phyloP scores from a whole-genome alignment of 192 early-diverging fungal species.

The Pilobolus umbonatus region DNA sequence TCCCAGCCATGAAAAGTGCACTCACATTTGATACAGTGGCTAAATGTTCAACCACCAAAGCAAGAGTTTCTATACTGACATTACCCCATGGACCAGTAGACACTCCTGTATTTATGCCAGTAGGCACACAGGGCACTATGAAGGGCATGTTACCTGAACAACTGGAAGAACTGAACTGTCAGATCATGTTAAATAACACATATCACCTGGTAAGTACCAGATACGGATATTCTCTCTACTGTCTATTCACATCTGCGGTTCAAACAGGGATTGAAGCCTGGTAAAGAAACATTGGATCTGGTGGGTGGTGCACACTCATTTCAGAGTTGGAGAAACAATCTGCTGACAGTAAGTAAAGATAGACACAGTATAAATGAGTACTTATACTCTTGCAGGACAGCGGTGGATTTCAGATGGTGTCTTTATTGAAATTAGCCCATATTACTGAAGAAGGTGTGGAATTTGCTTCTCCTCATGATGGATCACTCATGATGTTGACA shows the following conservation, averaged over 20 bases:
- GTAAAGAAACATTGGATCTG: conserved; percentile 67
- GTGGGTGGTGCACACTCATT: conserved; percentile 75
- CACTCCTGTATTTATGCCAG: conserved; percentile 87
- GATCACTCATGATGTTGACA: conserved; percentile 75
- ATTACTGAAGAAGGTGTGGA: conserved; percentile 84
- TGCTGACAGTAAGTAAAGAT: conserved; percentile 54
- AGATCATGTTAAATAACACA: conserved; percentile 84
- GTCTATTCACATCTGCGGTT: background rate
- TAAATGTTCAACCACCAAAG: conserved; percentile 79
- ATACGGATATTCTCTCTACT: background rate
- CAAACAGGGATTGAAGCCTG: conserved; percentile 43
- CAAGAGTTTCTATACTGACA: conserved; percentile 64
- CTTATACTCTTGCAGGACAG: conserved; percentile 42
- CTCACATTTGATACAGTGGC: conserved; percentile 70
- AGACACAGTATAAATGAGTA: background rate
- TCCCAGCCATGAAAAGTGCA: conserved; percentile 54
- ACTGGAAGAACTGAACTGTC: conserved; percentile 68
- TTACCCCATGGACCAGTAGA: conserved; percentile 79
- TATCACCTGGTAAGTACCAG: conserved; percentile 76
- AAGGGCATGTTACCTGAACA: conserved; percentile 80
- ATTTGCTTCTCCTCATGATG: conserved; percentile 82
- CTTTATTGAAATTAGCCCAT: conserved; percentile 73
- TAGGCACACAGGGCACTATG: conserved; percentile 80
- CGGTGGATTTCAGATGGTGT: conserved; percentile 90
- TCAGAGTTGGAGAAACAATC: conserved; percentile 75